Percentiles rank a stretch among this genome's conserved stretches.
Evolutionary conservation across 202 grass and related monocot genomes (phyloP).

Genomic region (Alloteropsis angusta): DNA sequence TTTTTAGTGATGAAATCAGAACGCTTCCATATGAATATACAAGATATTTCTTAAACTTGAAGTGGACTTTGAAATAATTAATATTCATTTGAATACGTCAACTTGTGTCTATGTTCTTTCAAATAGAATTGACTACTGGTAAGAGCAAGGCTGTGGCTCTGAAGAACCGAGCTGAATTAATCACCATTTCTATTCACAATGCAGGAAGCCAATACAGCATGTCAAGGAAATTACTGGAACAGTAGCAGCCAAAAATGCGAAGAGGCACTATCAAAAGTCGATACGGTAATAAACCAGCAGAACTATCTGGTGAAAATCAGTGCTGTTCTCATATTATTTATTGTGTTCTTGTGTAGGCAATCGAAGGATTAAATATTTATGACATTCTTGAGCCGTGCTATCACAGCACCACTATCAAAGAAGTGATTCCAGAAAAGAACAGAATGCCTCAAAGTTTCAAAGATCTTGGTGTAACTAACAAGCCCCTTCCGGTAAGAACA

Average conservation of each 20-base stretch:
- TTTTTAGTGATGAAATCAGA: neutral
- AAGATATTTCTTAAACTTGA: neutral
- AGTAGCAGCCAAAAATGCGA: conserved; percentile 21
- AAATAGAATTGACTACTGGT: neutral
- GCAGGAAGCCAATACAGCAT: conserved; percentile 54
- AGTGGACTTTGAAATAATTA: neutral
- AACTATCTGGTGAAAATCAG: neutral
- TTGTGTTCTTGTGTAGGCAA: conserved; percentile 31
- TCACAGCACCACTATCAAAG: conserved; percentile 36
- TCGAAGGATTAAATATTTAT: conserved; percentile 63
- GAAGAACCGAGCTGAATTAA: neutral
- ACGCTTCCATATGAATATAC: neutral
- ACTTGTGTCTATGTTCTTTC: neutral
- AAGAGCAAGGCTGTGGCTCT: neutral
- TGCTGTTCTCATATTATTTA: neutral
- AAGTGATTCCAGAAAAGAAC: conserved; percentile 16
- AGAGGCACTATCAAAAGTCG: conserved; percentile 29
- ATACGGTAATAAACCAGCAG: conserved; percentile 50
- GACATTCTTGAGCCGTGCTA: conserved; percentile 97
- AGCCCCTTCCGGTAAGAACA: conserved; percentile 66
- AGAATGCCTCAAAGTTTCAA: conserved; percentile 68
- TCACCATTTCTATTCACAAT: neutral
- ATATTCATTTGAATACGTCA: neutral
- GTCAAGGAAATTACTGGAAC: conserved; percentile 85
- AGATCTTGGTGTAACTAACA: conserved; percentile 63